These are phyloP conservation scores for Rauvolfia tetraphylla DNA, from an alignment of 257 asterid species.

Conservation along the genomic window DNA sequence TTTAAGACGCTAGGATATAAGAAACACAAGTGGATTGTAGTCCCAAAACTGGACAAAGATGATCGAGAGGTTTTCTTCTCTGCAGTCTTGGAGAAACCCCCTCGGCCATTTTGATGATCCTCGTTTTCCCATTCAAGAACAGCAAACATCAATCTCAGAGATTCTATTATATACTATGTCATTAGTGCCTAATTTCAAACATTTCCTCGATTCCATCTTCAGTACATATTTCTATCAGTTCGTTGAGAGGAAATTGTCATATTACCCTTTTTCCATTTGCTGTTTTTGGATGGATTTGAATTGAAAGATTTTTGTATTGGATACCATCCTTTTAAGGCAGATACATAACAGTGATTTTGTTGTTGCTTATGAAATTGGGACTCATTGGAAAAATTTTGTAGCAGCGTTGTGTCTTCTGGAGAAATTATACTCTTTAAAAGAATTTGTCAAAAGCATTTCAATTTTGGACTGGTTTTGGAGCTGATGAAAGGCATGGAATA, in stretches of 20 bases:
- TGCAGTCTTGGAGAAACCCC: constrained; percentile 69
- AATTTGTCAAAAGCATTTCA: too few species aligned
- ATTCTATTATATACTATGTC: background rate
- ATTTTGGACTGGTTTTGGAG: too few species aligned
- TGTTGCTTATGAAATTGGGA: too few species aligned
- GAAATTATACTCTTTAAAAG: too few species aligned
- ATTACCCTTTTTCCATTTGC: too few species aligned
- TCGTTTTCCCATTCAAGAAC: background rate
- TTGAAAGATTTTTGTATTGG: too few species aligned
- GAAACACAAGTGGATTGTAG: constrained; percentile 54
- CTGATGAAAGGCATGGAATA: background rate
- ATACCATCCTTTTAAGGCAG: too few species aligned
- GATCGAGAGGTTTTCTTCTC: constrained; percentile 56
- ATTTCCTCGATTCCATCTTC: background rate
- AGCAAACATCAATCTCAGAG: background rate
- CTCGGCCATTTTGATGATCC: constrained; percentile 42
- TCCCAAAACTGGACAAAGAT: constrained; percentile 51
- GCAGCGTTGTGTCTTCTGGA: too few species aligned
- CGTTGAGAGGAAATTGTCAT: too few species aligned
- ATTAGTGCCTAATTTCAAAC: background rate
- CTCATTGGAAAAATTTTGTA: too few species aligned
- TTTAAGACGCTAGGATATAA: constrained; percentile 50
- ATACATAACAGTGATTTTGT: too few species aligned
- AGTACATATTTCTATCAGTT: background rate
- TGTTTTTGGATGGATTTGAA: too few species aligned